phyloP scores from a whole-genome alignment of 192 early-diverging fungal species.

The Polychytrium aggregatum region DNA sequence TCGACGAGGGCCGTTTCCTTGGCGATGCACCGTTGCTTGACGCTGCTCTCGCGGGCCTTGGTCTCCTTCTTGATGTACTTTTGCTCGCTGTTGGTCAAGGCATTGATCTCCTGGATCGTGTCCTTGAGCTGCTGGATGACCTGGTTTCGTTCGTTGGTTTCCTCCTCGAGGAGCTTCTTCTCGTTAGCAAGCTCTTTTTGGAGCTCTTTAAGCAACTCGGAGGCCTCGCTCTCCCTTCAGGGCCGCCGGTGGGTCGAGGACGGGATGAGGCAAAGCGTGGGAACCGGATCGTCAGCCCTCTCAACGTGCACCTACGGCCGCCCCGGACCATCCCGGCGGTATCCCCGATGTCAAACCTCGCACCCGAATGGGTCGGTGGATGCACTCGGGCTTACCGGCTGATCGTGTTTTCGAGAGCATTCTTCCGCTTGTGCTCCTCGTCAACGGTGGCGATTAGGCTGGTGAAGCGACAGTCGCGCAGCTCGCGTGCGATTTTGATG shows the following conservation, averaged over 20 bases:
- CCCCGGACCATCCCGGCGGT: too few relatives aligned
- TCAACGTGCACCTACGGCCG: too few relatives aligned
- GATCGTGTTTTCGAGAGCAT: constrained; percentile 46
- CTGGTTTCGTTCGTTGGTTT: constrained; percentile 41
- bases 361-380: too few relatives aligned
- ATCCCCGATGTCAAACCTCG: too few relatives aligned
- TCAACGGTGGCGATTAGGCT: constrained; percentile 36
- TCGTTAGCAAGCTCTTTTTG: constrained; percentile 40
- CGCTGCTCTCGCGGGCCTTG: constrained; percentile 47
- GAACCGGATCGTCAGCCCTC: too few relatives aligned
- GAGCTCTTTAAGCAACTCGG: constrained; percentile 35
- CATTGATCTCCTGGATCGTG: constrained; percentile 54
- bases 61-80: constrained; percentile 56
- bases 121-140: constrained; percentile 56
- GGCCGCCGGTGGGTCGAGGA: too few relatives aligned
- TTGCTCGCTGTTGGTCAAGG: constrained; percentile 44
- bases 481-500: constrained; percentile 27
- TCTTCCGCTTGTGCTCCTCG: constrained; percentile 45
- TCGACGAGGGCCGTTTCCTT: constrained; percentile 21
- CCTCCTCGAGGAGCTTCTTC: constrained; percentile 39
- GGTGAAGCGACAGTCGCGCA: constrained; percentile 35
- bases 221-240: constrained; percentile 36
- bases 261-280: too few relatives aligned
- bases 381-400: constrained; percentile 30
- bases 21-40: constrained; percentile 27